A percentile compares a stretch with the other conserved stretches of the same genome.
These are phyloP conservation scores for Trichoderma hamatum DNA, from an alignment of 2,329 filamentous ascomycete genomes.

Conservation along the genomic window DNA sequence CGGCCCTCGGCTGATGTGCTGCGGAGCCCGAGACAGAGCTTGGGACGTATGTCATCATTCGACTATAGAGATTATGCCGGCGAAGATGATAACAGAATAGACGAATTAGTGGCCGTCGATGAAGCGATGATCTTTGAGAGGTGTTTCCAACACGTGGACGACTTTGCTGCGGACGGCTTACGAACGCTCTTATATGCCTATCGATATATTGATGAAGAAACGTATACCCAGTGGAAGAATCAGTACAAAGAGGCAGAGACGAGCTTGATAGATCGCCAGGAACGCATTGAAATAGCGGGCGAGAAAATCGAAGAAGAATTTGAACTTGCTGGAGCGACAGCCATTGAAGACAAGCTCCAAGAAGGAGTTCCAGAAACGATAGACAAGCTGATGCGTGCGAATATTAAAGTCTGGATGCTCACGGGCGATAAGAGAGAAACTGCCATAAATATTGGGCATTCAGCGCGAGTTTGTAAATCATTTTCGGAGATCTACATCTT, in stretches of 20 bases:
- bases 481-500: conserved; percentile 79
- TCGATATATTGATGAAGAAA: conserved; percentile 72
- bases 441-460: conserved; percentile 89
- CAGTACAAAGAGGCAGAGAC: conserved; percentile 80
- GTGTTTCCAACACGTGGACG: conserved; percentile 87
- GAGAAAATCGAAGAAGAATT: conserved; percentile 81
- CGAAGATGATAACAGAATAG: conserved; percentile 56
- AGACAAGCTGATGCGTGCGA: conserved; percentile 82
- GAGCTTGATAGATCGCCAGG: conserved; percentile 77
- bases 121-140: conserved; percentile 74
- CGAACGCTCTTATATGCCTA: conserved; percentile 85
- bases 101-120: conserved; percentile 62
- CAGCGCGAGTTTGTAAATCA: conserved; percentile 72
- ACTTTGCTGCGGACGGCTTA: conserved; percentile 84
- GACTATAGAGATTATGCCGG: conserved; percentile 51
- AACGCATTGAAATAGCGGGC: conserved; percentile 76
- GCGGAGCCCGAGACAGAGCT: conserved; percentile 33
- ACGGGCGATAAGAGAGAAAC: conserved; percentile 93
- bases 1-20: conserved; percentile 36
- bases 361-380: conserved; percentile 89
- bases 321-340: conserved; percentile 83
- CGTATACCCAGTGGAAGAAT: conserved; percentile 77
- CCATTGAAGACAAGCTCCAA: conserved; percentile 93
- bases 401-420: conserved; percentile 96
- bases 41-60: conserved; percentile 31